Evolutionary conservation across 331 rosid species (phyloP).

Genomic region (Ulmus americana): DNA sequence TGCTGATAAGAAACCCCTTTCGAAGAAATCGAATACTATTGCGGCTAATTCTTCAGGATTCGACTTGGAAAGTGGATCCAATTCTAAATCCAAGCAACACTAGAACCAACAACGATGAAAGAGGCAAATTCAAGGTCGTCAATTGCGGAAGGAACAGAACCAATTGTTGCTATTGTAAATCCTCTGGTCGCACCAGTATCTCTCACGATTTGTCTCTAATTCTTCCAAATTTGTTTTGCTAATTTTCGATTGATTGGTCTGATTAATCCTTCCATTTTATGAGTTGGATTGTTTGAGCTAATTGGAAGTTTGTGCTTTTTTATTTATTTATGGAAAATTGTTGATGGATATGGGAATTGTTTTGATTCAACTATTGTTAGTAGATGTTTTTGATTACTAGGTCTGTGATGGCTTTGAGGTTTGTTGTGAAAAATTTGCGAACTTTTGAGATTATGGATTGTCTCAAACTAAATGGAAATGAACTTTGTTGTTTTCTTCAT

Average conservation of each 20-base stretch:
- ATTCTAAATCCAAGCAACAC: slow-evolving; percentile 15
- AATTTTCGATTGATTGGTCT: not conserved
- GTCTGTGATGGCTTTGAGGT: not conserved
- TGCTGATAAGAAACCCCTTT: no score
- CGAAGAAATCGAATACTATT: no score
- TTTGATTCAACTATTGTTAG: not conserved
- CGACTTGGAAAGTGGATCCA: no score
- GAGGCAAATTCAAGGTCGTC: slow-evolving; percentile 47
- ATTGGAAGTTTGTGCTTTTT: not conserved
- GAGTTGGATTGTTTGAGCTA: not conserved
- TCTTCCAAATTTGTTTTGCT: not conserved
- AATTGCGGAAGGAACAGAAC: slow-evolving; percentile 44
- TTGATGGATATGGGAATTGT: no score
- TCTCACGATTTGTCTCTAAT: slow-evolving; percentile 50
- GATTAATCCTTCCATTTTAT: not conserved
- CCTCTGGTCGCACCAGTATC: slow-evolving; percentile 48
- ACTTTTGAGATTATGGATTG: not conserved
- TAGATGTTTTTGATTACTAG: not conserved
- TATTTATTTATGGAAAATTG: no score
- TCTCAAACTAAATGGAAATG: not conserved
- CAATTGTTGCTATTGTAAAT: slow-evolving; percentile 73
- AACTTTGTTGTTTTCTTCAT: not conserved
- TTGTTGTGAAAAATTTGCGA: not conserved
- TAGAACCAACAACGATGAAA: slow-evolving; percentile 17
- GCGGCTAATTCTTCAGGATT: no score